phyloP scores from a whole-genome alignment of 306 rosid species.

The Canavalia ensiformis region DNA sequence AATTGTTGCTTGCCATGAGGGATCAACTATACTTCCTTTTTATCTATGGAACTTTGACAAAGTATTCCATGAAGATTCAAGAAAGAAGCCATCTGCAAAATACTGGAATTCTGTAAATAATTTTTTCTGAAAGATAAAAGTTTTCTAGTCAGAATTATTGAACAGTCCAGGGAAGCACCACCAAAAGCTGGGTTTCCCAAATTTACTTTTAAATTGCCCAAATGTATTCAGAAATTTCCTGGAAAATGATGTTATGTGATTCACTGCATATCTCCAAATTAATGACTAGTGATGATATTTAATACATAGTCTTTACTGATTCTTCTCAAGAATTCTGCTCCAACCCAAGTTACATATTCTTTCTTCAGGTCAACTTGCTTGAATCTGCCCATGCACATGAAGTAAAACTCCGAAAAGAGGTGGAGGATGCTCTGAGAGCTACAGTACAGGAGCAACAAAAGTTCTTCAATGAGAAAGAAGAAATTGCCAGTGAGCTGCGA shows the following conservation, averaged over 20 bases:
- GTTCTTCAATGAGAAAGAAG: conserved; percentile 64
- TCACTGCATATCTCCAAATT: conserved; percentile 4
- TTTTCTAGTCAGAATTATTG: background rate
- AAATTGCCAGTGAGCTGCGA: conserved; percentile 56
- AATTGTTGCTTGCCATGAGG: conserved; percentile 28
- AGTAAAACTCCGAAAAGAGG: conserved; percentile 62
- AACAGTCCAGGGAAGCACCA: conserved; percentile 4
- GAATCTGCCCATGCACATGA: conserved; percentile 62
- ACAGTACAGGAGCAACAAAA: conserved; percentile 64
- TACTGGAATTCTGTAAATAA: conserved; percentile 20
- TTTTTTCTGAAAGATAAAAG: background rate
- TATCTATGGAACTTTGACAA: conserved; percentile 14
- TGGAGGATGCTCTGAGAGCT: conserved; percentile 58
- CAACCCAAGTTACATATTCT: background rate
- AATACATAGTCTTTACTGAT: background rate
- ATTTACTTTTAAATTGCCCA: background rate
- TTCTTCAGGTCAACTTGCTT: conserved; percentile 58
- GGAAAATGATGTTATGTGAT: background rate
- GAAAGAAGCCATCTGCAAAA: conserved; percentile 32
- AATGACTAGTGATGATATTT: conserved; percentile 18
- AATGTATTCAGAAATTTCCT: conserved; percentile 9
- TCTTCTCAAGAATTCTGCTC: conserved; percentile 15
- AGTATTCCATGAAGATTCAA: conserved; percentile 36
- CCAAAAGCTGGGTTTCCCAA: background rate
- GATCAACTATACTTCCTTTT: conserved; percentile 5